A percentile compares a stretch with the other conserved stretches of the same genome.
Evolutionary conservation across 345 rosid species (phyloP).

Genomic region (Lepidium sativum): DNA sequence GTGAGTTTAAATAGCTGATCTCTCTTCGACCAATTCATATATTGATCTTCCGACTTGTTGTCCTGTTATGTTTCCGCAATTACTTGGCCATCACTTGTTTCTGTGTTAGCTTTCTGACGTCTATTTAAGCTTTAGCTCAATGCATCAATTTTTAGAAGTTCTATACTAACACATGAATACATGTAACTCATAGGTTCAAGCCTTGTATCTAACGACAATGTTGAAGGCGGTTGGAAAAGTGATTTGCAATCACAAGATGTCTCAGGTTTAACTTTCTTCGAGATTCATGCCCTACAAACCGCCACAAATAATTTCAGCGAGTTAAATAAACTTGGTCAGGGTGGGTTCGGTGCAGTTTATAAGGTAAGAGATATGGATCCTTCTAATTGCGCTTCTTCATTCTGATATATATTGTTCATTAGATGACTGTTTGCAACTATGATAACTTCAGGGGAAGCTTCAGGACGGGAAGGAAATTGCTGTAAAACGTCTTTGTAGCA

Average conservation of each 20-base stretch:
- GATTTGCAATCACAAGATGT: conserved; percentile 16
- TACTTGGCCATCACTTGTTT: not conserved
- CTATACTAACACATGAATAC: not conserved
- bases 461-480: conserved; percentile 41
- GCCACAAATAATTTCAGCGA: conserved; percentile 22
- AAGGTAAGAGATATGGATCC: conserved; percentile 14
- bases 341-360: conserved; percentile 29
- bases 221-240: conserved; percentile 19
- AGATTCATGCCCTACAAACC: conserved; percentile 6
- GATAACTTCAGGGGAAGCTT: conserved; percentile 32
- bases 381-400: not conserved
- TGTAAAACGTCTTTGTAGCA: conserved; percentile 40
- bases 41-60: not conserved
- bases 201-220: conserved; percentile 2
- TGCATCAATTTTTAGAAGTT: not conserved
- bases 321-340: conserved; percentile 25
- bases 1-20: not conserved
- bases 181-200: conserved; percentile 1
- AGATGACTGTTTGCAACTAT: conserved; percentile 11
- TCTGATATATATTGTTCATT: conserved; percentile 1
- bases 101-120: not conserved
- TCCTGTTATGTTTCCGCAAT: not conserved
- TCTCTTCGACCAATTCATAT: not conserved
- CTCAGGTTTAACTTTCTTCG: conserved; percentile 24
- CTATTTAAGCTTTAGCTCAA: not conserved